Percentiles rank a stretch among this genome's conserved stretches.
phyloP scores from a whole-genome alignment of 2,329 filamentous ascomycete genomes.

The Pyrenophora tritici-repentis region DNA sequence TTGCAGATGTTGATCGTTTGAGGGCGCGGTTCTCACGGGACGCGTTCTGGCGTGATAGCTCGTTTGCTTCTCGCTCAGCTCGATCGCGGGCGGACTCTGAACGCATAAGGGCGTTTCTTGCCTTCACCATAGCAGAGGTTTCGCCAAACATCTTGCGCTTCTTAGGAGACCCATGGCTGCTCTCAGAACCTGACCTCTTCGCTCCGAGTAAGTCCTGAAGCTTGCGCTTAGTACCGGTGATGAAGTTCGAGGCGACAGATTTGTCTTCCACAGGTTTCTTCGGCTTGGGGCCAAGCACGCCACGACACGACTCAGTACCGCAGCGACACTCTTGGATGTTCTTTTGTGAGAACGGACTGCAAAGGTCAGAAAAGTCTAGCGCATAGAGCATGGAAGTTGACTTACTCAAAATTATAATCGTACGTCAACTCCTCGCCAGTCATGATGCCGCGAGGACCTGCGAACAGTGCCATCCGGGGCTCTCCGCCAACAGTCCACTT shows the following conservation, averaged over 20 bases:
- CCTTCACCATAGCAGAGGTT: slow-evolving; percentile 28
- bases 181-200: slow-evolving; percentile 26
- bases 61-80: slow-evolving; percentile 33
- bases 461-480: slow-evolving; percentile 95
- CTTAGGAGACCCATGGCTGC: slow-evolving; percentile 36
- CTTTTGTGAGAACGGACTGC: slow-evolving; percentile 56
- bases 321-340: slow-evolving; percentile 69
- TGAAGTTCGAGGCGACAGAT: slow-evolving; percentile 33
- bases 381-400: slow-evolving; percentile 6
- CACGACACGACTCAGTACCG: slow-evolving; percentile 64
- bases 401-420: slow-evolving; percentile 77
- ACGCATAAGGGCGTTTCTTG: slow-evolving; percentile 29
- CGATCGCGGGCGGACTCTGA: slow-evolving; percentile 29
- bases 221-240: slow-evolving; percentile 45
- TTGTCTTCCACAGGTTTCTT: slow-evolving; percentile 52
- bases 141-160: slow-evolving; percentile 35
- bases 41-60: slow-evolving; percentile 35
- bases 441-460: slow-evolving; percentile 85
- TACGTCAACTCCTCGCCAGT: slow-evolving; percentile 97
- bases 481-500: slow-evolving; percentile 96
- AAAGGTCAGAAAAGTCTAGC: slow-evolving; percentile 10
- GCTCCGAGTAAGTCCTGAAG: slow-evolving; percentile 36
- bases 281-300: slow-evolving; percentile 62
- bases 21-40: slow-evolving; percentile 42
- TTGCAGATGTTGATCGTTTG: slow-evolving; percentile 29